Conservation (phyloP, 306 rosid species). For the Trichosanthes truncata region DNA sequence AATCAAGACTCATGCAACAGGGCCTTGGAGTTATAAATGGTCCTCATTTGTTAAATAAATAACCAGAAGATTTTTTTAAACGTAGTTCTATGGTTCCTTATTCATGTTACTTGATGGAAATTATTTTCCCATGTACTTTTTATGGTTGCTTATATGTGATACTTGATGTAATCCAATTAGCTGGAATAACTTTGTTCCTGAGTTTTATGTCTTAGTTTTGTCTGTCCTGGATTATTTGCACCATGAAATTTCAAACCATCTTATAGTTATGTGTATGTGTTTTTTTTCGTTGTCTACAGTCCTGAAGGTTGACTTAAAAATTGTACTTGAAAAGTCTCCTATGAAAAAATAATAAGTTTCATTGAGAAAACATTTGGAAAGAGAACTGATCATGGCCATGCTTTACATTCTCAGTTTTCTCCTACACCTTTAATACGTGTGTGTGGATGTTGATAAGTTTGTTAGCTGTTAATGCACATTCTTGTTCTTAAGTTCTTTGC, state of each 20-base stretch:
- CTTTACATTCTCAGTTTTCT: background rate
- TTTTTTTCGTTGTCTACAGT: background rate
- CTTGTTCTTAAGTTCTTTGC: background rate
- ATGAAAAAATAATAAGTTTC: too few relatives aligned
- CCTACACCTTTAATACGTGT: background rate
- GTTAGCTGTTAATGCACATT: background rate
- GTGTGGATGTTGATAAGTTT: background rate
- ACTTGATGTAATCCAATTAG: background rate
- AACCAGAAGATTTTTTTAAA: background rate
- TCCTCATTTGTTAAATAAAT: background rate
- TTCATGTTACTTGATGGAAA: background rate
- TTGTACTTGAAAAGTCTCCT: background rate
- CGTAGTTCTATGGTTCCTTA: background rate
- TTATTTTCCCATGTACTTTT: background rate
- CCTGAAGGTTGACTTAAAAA: background rate
- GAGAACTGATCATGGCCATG: background rate
- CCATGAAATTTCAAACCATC: background rate
- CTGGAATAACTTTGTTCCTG: background rate
- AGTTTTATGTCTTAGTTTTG: background rate
- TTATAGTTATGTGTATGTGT: background rate
- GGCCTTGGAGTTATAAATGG: background rate
- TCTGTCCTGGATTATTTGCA: background rate
- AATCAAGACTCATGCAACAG: background rate
- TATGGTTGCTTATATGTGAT: background rate
- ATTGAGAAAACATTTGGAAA: background rate